Base-by-base conservation (phyloP, 352 stramenopile species). In the Salisapilia sapeloensis region DNA sequence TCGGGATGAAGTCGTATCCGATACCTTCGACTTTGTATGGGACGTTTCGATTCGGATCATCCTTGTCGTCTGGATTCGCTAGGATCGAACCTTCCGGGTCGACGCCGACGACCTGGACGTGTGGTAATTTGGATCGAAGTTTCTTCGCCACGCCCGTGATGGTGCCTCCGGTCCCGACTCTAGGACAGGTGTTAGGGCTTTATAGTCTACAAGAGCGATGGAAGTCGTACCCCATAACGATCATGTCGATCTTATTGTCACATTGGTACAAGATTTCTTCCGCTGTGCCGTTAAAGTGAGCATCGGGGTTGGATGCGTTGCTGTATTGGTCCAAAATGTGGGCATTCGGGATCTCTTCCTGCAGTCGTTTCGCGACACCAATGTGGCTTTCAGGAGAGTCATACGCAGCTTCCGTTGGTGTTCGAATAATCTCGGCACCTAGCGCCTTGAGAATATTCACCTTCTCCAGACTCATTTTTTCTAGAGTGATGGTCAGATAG, bases 401-500 rank as follows among this genome's bases (percentile, higher is more conserved):
- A 50, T 70, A 96, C n/a, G 91, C 83, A 1, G 89, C 86, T 45
- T 97, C 85, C 4, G 85, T 97, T 0, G 90, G 93, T 22, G 91
- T 97, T 24, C 89, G 72, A 44, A 97, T 92, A 43, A 97, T 96
- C 55, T 97, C 82, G 2, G 85, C 87, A 4, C 91, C 90, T 16
- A 97, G 57, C 4, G 91, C 91, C 50, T 96, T 96, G 15, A 98
- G 56, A 15, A 98, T 59, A 46, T 96, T 90, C 17, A 96, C 82
- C 47, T 95, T 95, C 55, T 98, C 91, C 42, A 94, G 69, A 30
- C 69, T 94, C 92, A 98, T 98, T 50, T 96, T 96, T 50, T 96
- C 85, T 71, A 19, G 39, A 47, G 18, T 55, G n/a, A n/a, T n/a
- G n/a, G n/a, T n/a, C n/a, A n/a, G n/a, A n/a, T n/a, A n/a, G n/a